Evolutionary conservation across 106 monocot genomes (phyloP), one percentile per base, ranked within the genome.

Genomic region (Xerophyta viscosa): DNA sequence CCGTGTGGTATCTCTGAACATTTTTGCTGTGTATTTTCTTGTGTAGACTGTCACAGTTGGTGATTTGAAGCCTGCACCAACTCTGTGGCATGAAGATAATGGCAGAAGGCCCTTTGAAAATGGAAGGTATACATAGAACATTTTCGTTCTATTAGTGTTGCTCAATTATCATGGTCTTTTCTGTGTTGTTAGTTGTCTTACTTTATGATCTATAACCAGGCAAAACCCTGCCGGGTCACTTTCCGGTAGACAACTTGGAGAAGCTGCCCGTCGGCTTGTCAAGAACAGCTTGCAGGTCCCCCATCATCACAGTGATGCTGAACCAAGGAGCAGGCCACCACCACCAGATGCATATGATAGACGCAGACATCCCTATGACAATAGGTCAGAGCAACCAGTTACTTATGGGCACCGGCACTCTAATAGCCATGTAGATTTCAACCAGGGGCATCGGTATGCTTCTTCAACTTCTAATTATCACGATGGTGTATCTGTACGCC

Each of bases 31-130:
- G 11, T 3, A 33, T 21, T 62, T 43, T 10, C 47, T 12, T 12
- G 37, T 81, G 46, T 67, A 89, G 96, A 74, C 33, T 48, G 96
- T 98, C 24, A 56, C 66, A 11, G 23, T 77, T 22, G 55, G 66
- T 43, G 89, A 98, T 63, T 45, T 98, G 76, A 98, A 98, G 61
- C 96, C 96, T 13, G 75, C 84, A 27, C 88, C 96, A 27, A 73
- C 66, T 71, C 64, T 98, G 11, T 98, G 96, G 96, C 89, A 98
- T 61, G 85, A 98, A 71, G 96, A 96, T 61, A 77, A 31, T 53
- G 96, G 96, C 30, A 81, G 96, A 65, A 81, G 73, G 56, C 78
- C 65, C 37, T 14, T 57, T 17, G 67, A 75, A 55, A 74, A 79
- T 63, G 67, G 71, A 68, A 84, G 83, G 74, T 71, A 77, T 41